Base-by-base conservation (phyloP, 768 basidiomycete genomes). In the Termitomyces sp. region DNA sequence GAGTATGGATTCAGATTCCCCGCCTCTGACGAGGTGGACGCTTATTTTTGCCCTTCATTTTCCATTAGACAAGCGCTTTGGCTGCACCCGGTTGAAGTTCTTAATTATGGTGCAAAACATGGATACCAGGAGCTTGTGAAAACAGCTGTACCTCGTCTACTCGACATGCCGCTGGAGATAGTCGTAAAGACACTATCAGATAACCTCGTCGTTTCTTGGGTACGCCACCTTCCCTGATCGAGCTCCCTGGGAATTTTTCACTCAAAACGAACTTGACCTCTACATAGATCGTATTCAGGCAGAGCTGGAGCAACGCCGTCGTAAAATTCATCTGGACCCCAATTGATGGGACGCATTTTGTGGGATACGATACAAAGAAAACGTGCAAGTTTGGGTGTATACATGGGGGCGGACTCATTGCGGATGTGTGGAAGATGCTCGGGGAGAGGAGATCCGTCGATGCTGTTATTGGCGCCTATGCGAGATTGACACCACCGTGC, bases 121-220 rank as follows among this genome's bases (percentile, higher is more conserved):
- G 51, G 51, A 0, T 52, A 56, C 18, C 6, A 0, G 3, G 25
- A 48, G 33, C 7, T 56, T 25, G n/a, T 56, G 5, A 18, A 13
- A 6, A 16, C 5, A 18, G 56, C 31, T 6, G 39, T 29, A 13
- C 56, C 50, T 2, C 27, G 15, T 4, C 7, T 56, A 10, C 45
- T 56, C 22, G 56, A 56, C 27, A 35, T 56, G 13, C 51, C 56
- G 13, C 7, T 52, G 9, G 56, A 56, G 7, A 18, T 0, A 2
- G 33, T 56, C 10, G 50, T 43, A 7, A 15, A 33, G 12, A 32
- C 1, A 0, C 43, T 56, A 1, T 35, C 45, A 9, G 16, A 12
- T 3, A 33, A 48, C 20, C 7, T 56, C n/a, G 32, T 48, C n/a
- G 39, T 48, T 7, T 45, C 56, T 3, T 56, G 56, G 50, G 56